Evolutionary conservation across 768 basidiomycete genomes (phyloP).

Genomic region (Hydnomerulius pinastri): DNA sequence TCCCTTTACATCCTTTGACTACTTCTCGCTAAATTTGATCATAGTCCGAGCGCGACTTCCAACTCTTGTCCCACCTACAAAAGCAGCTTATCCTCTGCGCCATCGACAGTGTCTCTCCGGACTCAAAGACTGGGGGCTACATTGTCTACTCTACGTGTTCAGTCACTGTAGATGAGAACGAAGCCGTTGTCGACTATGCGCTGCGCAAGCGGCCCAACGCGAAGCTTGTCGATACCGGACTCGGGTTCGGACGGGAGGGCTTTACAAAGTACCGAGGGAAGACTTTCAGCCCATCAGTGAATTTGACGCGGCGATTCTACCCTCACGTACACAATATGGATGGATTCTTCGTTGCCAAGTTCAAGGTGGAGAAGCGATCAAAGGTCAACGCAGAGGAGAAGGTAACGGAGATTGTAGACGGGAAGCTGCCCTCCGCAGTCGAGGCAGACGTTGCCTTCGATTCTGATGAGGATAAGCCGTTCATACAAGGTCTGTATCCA

Average conservation of each 20-base stretch:
- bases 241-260: constrained; percentile 92
- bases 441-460: constrained; percentile 56
- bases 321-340: constrained; percentile 99
- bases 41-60: constrained; percentile 94
- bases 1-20: constrained; percentile 1
- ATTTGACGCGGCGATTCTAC: constrained; percentile 86
- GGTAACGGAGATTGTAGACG: constrained; percentile 22
- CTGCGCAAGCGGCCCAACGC: constrained; percentile 91
- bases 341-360: constrained; percentile 98
- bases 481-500: constrained; percentile 71
- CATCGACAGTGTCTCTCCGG: constrained; percentile 90
- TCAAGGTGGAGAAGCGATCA: constrained; percentile 84
- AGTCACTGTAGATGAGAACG: constrained; percentile 97
- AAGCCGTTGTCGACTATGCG: constrained; percentile 97
- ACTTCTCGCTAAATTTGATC: constrained; percentile 3
- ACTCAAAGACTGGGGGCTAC: constrained; percentile 89
- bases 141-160: constrained; percentile 99
- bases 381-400: constrained; percentile 45
- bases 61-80: constrained; percentile 93
- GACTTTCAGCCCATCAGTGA: constrained; percentile 76
- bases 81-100: constrained; percentile 98
- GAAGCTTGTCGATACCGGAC: constrained; percentile 88
- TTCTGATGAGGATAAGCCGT: constrained; percentile 71
- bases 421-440: constrained; percentile 20
- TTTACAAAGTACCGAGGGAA: constrained; percentile 91